Base-by-base conservation (phyloP, 139 green algal genomes). In the Chlamydomonas schloesseri region DNA sequence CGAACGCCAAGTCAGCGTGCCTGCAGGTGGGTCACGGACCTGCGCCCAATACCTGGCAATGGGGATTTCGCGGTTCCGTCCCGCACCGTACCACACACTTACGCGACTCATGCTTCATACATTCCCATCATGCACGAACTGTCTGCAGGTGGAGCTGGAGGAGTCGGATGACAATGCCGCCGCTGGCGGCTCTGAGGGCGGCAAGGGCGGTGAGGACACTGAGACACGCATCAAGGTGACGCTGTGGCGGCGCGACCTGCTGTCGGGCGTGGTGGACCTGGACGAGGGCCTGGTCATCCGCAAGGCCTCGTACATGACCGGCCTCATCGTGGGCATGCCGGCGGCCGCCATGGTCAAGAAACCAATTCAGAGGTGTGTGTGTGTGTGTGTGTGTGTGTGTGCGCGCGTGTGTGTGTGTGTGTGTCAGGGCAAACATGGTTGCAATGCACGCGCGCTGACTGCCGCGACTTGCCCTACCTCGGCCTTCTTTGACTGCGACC, bases 191-290 rank as follows among this genome's bases (percentile, higher is more conserved):
- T 24, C 31, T 42, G 50, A 21, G 34, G 20, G 9, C 2, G 31
- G 23, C 3, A 34, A 57, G 14, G 36, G 36, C 50, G 29, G 2
- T 2, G 21, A 13, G 2, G 68, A 18, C 33, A 29, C 10, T 18
- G 24, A 29, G 46, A 57, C 34, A 0, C 77, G 50, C 33, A 46
- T 86, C 50, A 18, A 15, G 24, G 8, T 90, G n/a, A 60, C 57
- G 42, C 79, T 90, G 50, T 90, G 75, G 85, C 75, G 84, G 0
- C 84, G 84, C 3, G 84, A 89, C 69, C 75, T 89, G 84, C 68
- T 89, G 67, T 65, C 70, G 31, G 70, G 81, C 17, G 57, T 87
- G 36, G 34, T 79, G 55, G 75, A 89, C 55, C 65, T 89, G 74
- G 73, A 89, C 70, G 84, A 89, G 84, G 24, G 69, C 28, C n/a